Evolutionary conservation across 331 rosid genomes (phyloP).

Genomic region (Saraca asoca): DNA sequence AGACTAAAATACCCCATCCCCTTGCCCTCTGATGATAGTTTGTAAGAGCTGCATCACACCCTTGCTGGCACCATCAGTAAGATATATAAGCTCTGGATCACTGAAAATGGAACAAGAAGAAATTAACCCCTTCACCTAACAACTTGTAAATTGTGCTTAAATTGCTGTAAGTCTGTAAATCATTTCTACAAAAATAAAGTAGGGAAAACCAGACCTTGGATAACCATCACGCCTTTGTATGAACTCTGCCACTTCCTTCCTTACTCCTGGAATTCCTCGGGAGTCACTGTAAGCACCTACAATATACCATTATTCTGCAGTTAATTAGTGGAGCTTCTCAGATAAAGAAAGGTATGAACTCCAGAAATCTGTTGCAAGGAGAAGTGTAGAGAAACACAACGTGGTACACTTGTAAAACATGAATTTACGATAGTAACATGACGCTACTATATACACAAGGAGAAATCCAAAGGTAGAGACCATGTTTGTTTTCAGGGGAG

Average conservation of each 20-base stretch:
- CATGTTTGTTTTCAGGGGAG: too few relatives aligned
- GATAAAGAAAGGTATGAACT: slow-evolving; percentile 22
- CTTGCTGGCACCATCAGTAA: slow-evolving; percentile 98
- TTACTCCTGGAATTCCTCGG: slow-evolving; percentile 84
- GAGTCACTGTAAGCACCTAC: slow-evolving; percentile 99
- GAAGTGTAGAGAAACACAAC: slow-evolving; percentile 4
- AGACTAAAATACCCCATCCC: slow-evolving; percentile 78
- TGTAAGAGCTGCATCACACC: slow-evolving; percentile 95
- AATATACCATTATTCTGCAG: slow-evolving; percentile 18
- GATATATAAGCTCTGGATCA: slow-evolving; percentile 89
- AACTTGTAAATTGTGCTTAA: slow-evolving; percentile 34
- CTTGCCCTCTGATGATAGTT: slow-evolving; percentile 70
- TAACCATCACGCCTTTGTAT: slow-evolving; percentile 92
- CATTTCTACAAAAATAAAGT: slow-evolving; percentile 6
- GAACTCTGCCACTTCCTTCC: slow-evolving; percentile 95
- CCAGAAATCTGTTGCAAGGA: slow-evolving; percentile 9
- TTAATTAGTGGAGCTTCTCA: slow-evolving; percentile 29
- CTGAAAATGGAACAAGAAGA: slow-evolving; percentile 51
- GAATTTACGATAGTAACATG: slow-evolving; percentile 9
- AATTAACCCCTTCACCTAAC: slow-evolving; percentile 29
- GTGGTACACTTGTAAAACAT: neutral
- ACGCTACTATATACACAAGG: neutral
- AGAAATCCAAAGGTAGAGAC: too few relatives aligned
- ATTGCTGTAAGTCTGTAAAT: slow-evolving; percentile 10
- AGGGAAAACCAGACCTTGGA: slow-evolving; percentile 64